These are phyloP conservation scores for Lipomyces spencermartinsiae DNA, from an alignment of 805 yeast genomes.

Conservation along the genomic window DNA sequence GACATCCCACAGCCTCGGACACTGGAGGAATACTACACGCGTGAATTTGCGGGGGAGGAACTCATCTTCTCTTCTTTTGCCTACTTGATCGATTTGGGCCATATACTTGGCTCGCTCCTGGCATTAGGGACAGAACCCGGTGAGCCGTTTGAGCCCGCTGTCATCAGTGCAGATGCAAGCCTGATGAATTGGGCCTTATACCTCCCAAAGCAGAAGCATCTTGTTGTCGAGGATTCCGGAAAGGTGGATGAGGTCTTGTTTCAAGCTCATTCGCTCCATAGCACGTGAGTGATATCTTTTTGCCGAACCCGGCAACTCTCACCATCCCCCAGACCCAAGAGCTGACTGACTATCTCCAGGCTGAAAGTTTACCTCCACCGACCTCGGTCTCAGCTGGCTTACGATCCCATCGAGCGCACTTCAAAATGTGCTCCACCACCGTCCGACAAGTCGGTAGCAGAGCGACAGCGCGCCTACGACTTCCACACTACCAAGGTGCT, in stretches of 20 bases:
- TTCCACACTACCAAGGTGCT: constrained; percentile 4
- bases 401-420: constrained; percentile 2
- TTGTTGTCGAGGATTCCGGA: neutral
- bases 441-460: constrained; percentile 1
- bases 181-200: constrained; percentile 1
- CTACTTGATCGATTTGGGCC: neutral
- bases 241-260: neutral
- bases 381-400: neutral
- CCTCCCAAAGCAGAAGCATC: constrained; percentile 3
- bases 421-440: constrained; percentile 1
- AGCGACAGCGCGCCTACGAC: constrained; percentile 5
- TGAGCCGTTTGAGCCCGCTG: constrained; percentile 1
- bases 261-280: neutral
- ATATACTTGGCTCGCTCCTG: neutral
- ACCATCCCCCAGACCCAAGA: neutral
- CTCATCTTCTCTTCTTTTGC: constrained; percentile 1
- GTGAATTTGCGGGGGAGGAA: constrained; percentile 5
- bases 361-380: constrained; percentile 6
- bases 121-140: constrained; percentile 3
- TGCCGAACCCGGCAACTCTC: neutral
- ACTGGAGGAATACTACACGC: constrained; percentile 2
- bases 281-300: neutral
- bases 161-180: neutral
- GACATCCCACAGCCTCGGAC: constrained; percentile 5
- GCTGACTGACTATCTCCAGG: constrained; percentile 1